A percentile compares a stretch with the other conserved stretches of the same genome.
Conservation (phyloP, 202 grass and related monocot species). For the Panicum virgatum region DNA sequence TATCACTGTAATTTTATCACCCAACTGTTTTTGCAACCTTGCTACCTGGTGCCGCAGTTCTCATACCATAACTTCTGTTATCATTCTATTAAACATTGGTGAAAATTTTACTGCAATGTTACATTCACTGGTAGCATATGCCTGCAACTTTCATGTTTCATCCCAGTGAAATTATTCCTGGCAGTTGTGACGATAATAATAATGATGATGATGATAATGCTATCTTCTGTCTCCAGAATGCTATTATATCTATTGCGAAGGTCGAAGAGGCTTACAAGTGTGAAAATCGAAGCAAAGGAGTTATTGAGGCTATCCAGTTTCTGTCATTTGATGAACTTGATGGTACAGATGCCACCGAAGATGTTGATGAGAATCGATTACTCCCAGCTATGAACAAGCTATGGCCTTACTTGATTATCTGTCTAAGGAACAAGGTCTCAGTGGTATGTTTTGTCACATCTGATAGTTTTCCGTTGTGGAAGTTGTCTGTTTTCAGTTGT, state of each 20-base stretch:
- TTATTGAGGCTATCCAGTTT: slow-evolving; percentile 65
- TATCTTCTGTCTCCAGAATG: slow-evolving; percentile 51
- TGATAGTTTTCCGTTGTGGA: slow-evolving; percentile 3
- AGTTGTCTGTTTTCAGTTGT: slow-evolving; percentile 10
- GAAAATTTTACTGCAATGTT: too few relatives aligned
- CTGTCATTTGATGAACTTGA: slow-evolving; percentile 78
- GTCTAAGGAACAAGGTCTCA: slow-evolving; percentile 92
- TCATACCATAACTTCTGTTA: slow-evolving; percentile 19
- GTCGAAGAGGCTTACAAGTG: slow-evolving; percentile 87
- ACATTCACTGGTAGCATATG: slow-evolving; percentile 9
- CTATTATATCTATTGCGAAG: slow-evolving; percentile 63
- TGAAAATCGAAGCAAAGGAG: slow-evolving; percentile 73
- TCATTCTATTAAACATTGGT: not conserved
- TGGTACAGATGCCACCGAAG: slow-evolving; percentile 53
- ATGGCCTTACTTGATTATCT: slow-evolving; percentile 88
- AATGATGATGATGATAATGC: slow-evolving; percentile 1
- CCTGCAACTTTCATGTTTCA: slow-evolving; percentile 21
- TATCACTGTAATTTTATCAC: not conserved
- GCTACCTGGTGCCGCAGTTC: slow-evolving; percentile 10
- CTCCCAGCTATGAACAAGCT: slow-evolving; percentile 96
- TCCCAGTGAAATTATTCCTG: slow-evolving; percentile 5
- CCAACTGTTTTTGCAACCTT: slow-evolving; percentile 10
- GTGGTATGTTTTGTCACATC: slow-evolving; percentile 55
- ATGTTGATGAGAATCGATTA: slow-evolving; percentile 83
- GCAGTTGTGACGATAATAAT: slow-evolving; percentile 2